Base-by-base conservation (phyloP, 257 asterid genomes). In the Plantago major region DNA sequence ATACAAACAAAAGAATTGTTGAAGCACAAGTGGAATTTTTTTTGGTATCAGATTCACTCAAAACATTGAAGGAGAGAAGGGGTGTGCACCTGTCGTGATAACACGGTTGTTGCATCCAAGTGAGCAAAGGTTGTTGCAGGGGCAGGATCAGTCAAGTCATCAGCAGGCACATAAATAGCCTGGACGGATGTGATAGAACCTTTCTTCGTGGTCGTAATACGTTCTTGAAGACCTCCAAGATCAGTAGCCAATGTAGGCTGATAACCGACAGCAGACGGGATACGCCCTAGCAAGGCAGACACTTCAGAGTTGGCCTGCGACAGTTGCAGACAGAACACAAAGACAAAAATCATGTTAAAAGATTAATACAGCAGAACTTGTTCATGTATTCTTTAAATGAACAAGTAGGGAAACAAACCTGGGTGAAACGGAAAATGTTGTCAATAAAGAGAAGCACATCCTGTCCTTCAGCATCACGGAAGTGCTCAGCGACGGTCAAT, bases 91-190 rank as follows among this genome's bases (percentile, higher is more conserved):
- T 86, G 91, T 69, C 99, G 83, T n/a, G 99, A 92, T 67, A 92
- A 73, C 81, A 92, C 99, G 57, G 99, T 92, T 46, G 99, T 92
- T 73, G 99, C 99, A 68, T 92, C 99, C 95, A 92, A 92, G 82
- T 92, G 99, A 77, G 99, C 99, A 69, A 92, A 92, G 48, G 99
- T 92, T 9, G 99, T 92, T 57, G 99, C 99, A 62, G 99, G 99
- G 46, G 99, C 99, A 42, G 99, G 99, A 86, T 92, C 99, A 16
- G 99, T 92, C 96, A 92, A 86, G 78, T 92, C 99, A 74, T 92
- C 99, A 77, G 99, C 99, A 42, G 99, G 99, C 79, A 92, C 99
- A 74, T 92, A 92, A 58, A 92, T 92, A 71, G 99, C 99, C 71
- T 92, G 99, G 66, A 92, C 98, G 0, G 98, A 92, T 61, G 97